Evolutionary conservation across 140 eudicot species (phyloP).

Genomic region (Cichorium intybus): DNA sequence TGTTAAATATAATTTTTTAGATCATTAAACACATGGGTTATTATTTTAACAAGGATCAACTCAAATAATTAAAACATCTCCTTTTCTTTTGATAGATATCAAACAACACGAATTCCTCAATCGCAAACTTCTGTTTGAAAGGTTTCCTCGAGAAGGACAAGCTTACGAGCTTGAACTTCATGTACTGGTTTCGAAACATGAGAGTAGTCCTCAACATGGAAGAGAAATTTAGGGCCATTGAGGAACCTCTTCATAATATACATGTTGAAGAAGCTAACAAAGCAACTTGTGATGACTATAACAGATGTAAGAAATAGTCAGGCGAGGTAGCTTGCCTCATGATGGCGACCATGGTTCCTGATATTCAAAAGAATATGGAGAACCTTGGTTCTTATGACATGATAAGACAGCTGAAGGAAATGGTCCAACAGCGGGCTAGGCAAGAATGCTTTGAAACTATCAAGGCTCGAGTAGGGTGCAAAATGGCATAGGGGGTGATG

Average conservation of each 20-base stretch:
- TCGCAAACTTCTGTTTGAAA: background rate
- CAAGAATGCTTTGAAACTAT: background rate
- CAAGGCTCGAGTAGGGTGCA: background rate
- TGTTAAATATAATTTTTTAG: no score
- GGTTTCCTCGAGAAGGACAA: background rate
- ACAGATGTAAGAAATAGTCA: no score
- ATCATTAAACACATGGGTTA: no score
- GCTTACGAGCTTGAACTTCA: background rate
- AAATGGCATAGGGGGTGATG: background rate
- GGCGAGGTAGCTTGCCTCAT: no score
- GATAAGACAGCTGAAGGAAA: background rate
- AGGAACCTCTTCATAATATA: background rate
- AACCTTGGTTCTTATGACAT: background rate
- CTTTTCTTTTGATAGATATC: background rate
- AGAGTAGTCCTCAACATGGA: background rate
- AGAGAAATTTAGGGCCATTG: background rate
- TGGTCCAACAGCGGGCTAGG: background rate
- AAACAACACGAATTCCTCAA: background rate
- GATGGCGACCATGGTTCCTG: no score
- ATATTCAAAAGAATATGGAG: no score
- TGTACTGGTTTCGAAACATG: background rate
- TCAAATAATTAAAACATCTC: background rate
- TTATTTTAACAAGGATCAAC: background rate
- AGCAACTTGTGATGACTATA: no score
- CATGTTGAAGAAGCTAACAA: no score